Base-by-base conservation (phyloP, 805 yeast genomes). In the Naumovozyma baii region DNA sequence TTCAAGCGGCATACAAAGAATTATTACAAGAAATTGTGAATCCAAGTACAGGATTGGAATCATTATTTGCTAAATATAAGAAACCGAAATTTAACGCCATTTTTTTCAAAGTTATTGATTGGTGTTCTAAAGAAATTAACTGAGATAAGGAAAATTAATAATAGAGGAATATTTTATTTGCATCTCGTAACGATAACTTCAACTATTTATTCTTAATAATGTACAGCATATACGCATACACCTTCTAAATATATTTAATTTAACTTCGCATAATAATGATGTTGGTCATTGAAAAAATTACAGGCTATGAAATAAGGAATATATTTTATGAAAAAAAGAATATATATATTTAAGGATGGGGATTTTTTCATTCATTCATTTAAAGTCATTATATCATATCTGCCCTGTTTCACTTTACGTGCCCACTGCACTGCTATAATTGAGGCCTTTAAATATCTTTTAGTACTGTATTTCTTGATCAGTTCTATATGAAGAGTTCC, bases 401-500 rank as follows among this genome's bases (percentile, higher is more conserved):
- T 57, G 39, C 51, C 51, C 22, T 51, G 48, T 29, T 61, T 55
- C 4, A 63, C 52, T 36, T 74, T 71, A 57, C 78, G 78, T 14
- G 86, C 88, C 90, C 90, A 82, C 56, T 80, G 80, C 59, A 87
- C 72, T 46, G 88, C 79, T 42, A 80, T 66, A 13, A 80, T 73
- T 42, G 85, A 77, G 26, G 85, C 90, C 61, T 83, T 83, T 78
- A 88, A 73, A 57, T 78, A 86, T 59, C 81, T 79, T 54, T 83
- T 77, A 19, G 90, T 75, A 31, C 94, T 85, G 59, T 88, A 90
- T 63, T 90, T 92, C 54, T 80, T 82, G 67, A 84, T 84, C 54
- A 88, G 84, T 57, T 85, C 94, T 52, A 82, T 90, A 63, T 87
- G 94, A 42, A 75, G 77, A 37, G 85, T 82, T 9, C 94, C 94